phyloP scores from a whole-genome alignment of 1,284 basidiomycete species.

The Stereum hirsutum region DNA sequence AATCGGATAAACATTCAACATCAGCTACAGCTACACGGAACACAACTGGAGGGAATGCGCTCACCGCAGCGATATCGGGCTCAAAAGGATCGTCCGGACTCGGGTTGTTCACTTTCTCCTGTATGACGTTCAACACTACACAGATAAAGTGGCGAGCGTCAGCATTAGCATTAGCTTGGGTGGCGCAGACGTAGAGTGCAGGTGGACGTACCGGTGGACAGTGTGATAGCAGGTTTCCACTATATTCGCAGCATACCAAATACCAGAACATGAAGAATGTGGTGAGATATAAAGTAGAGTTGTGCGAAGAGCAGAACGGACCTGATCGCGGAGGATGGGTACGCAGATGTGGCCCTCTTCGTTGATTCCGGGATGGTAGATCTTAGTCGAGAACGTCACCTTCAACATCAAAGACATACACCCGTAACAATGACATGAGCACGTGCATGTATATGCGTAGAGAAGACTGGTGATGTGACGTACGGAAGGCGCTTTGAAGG shows the following conservation, averaged over 20 bases:
- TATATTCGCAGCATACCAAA: constrained; percentile 19
- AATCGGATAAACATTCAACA: not conserved
- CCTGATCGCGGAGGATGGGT: constrained; percentile 75
- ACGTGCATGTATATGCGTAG: not conserved
- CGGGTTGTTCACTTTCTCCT: constrained; percentile 83
- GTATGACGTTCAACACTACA: constrained; percentile 69
- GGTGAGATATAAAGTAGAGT: not conserved
- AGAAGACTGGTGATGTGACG: not conserved
- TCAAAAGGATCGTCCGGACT: constrained; percentile 88
- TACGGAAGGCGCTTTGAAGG: constrained; percentile 85
- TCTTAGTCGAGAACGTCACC: constrained; percentile 83
- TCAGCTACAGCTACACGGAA: constrained; percentile 2
- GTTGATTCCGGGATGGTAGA: constrained; percentile 91
- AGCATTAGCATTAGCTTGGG: not conserved
- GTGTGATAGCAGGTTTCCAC: constrained; percentile 87
- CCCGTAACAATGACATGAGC: constrained; percentile 3
- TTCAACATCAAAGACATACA: too few relatives aligned
- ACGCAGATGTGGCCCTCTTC: constrained; percentile 83
- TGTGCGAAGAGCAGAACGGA: too few relatives aligned
- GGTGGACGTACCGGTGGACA: constrained; percentile 52
- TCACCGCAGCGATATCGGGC: constrained; percentile 70
- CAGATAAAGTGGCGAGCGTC: constrained; percentile 1
- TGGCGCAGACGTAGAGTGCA: not conserved
- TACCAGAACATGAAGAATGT: not conserved
- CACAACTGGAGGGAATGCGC: constrained; percentile 15